phyloP scores from a whole-genome alignment of 2,329 filamentous ascomycete genomes.

The Clonostachys sp. region DNA sequence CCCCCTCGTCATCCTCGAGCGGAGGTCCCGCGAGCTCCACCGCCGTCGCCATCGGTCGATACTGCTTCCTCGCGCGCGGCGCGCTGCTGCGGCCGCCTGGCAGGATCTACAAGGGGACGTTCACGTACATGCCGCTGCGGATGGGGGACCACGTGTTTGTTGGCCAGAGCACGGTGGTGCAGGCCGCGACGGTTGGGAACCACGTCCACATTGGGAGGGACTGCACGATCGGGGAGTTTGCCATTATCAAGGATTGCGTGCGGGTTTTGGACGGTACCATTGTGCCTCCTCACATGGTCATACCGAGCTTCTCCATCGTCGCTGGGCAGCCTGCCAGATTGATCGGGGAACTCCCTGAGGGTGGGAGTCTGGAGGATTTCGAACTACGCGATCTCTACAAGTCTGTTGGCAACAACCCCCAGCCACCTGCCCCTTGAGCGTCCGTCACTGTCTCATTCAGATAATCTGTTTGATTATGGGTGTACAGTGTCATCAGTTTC shows the following conservation, averaged over 20 bases:
- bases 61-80: conserved; percentile 80
- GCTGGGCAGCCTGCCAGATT: conserved; percentile 76
- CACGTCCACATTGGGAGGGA: conserved; percentile 82
- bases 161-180: conserved; percentile 68
- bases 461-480: too few relatives aligned
- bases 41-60: conserved; percentile 84
- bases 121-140: conserved; percentile 83
- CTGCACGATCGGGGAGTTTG: conserved; percentile 78
- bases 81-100: conserved; percentile 79
- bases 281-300: conserved; percentile 82
- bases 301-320: conserved; percentile 90
- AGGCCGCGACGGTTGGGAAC: conserved; percentile 76
- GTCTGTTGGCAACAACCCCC: conserved; percentile 54
- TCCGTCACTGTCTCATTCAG: too few relatives aligned
- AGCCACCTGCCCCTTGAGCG: conserved; percentile 16
- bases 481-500: too few relatives aligned
- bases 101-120: conserved; percentile 72
- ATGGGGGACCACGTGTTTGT: conserved; percentile 95
- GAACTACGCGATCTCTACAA: conserved; percentile 62
- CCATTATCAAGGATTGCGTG: conserved; percentile 90
- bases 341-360: conserved; percentile 75
- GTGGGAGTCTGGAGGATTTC: conserved; percentile 55
- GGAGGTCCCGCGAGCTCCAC: conserved; percentile 45
- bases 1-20: conserved; percentile 32
- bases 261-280: conserved; percentile 81